Conservation (phyloP, 306 rosid genomes). For the Lathyrus tuberosus region DNA sequence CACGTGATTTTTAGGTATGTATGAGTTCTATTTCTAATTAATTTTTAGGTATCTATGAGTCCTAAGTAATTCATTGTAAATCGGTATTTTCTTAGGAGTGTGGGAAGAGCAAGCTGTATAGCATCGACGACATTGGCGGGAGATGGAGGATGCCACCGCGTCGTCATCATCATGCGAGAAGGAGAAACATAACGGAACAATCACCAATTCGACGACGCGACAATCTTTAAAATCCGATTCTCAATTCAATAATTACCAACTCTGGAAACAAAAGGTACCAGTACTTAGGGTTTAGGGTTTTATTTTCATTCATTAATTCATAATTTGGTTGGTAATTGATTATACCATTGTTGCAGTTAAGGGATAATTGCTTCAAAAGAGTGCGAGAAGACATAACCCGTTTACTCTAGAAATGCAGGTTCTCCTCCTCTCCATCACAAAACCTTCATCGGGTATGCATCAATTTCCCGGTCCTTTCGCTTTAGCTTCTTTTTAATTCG, state of each 20-base stretch:
- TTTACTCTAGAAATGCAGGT: slow-evolving; percentile 76
- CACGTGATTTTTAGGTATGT: too few species aligned
- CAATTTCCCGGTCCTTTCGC: neutral
- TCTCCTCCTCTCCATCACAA: slow-evolving; percentile 38
- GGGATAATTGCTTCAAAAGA: slow-evolving; percentile 78
- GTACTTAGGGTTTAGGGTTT: neutral
- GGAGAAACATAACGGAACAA: too few species aligned
- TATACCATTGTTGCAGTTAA: slow-evolving; percentile 44
- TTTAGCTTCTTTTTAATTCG: too few species aligned
- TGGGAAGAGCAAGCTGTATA: too few species aligned
- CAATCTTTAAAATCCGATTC: slow-evolving; percentile 56
- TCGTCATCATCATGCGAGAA: too few species aligned
- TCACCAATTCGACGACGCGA: slow-evolving; percentile 10
- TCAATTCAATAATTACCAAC: slow-evolving; percentile 48
- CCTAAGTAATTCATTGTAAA: too few species aligned
- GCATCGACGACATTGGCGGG: too few species aligned
- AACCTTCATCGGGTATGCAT: slow-evolving; percentile 46
- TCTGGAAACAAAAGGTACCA: slow-evolving; percentile 72
- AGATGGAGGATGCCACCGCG: too few species aligned
- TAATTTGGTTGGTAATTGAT: neutral
- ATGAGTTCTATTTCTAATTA: too few species aligned
- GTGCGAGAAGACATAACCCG: slow-evolving; percentile 72
- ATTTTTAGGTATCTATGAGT: too few species aligned
- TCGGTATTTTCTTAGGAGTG: too few species aligned
- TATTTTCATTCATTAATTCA: neutral